A percentile compares a stretch with the other conserved stretches of the same genome.
phyloP scores from a whole-genome alignment of 106 monocot genomes.

The Allium cepa region DNA sequence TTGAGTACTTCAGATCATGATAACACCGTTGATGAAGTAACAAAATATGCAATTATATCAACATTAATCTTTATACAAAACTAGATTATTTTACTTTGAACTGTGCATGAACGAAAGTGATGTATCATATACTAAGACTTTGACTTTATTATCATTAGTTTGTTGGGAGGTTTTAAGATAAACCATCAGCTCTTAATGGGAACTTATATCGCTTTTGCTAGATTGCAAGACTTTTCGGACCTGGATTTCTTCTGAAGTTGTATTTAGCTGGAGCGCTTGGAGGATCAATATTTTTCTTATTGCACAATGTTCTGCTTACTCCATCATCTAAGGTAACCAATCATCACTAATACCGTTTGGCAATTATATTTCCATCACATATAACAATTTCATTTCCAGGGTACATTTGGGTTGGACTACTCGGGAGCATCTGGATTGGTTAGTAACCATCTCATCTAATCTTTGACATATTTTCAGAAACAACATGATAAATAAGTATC shows the following conservation, averaged over 20 bases:
- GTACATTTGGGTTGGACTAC: constrained; percentile 21
- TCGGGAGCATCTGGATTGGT: constrained; percentile 63
- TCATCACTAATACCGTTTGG: not conserved
- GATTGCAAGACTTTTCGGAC: constrained; percentile 74
- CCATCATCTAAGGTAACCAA: constrained; percentile 37
- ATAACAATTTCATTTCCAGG: constrained; percentile 36
- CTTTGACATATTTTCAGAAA: not conserved
- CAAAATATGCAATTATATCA: not conserved
- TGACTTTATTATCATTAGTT: not conserved
- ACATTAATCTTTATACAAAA: not conserved
- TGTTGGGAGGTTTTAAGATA: not conserved
- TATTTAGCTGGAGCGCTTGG: constrained; percentile 75
- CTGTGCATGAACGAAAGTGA: too few relatives aligned
- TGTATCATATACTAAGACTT: too few relatives aligned
- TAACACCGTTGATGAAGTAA: not conserved
- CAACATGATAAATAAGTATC: not conserved
- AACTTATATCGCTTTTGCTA: constrained; percentile 14
- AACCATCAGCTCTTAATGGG: too few relatives aligned
- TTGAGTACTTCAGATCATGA: not conserved
- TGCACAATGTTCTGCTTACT: constrained; percentile 28
- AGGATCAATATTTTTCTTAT: constrained; percentile 74
- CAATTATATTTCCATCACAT: not conserved
- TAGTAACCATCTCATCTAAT: not conserved
- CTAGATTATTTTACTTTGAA: too few relatives aligned
- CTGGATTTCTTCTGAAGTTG: constrained; percentile 71